phyloP scores from a whole-genome alignment of 2,329 filamentous ascomycete genomes.

The Fusarium verrucosum region DNA sequence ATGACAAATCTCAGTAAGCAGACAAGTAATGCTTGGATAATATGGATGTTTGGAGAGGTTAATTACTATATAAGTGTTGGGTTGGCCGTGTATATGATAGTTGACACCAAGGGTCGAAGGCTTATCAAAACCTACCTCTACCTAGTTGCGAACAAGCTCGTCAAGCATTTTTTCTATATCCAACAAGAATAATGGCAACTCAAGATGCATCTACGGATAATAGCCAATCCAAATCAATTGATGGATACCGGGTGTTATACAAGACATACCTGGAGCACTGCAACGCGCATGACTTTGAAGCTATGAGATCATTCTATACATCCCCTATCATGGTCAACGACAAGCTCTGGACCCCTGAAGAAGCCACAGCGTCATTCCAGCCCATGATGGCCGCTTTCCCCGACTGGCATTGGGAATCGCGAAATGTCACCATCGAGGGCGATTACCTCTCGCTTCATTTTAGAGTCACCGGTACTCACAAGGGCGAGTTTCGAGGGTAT shows the following conservation, averaged over 20 bases:
- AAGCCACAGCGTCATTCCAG: not conserved
- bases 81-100: no score
- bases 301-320: not conserved
- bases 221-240: not conserved
- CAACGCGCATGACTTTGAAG: conserved; percentile 10
- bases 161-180: no score
- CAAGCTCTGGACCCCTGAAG: not conserved
- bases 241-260: not conserved
- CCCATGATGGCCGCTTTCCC: conserved; percentile 12
- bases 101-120: not conserved
- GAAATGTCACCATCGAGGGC: not conserved
- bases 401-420: conserved; percentile 8
- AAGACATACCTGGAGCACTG: conserved; percentile 7
- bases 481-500: not conserved
- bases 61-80: not conserved
- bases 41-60: rapidly evolving
- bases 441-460: conserved; percentile 7
- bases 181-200: not conserved
- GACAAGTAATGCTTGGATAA: not conserved
- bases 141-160: not conserved
- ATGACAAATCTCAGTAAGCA: conserved; percentile 13
- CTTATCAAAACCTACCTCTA: no score
- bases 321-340: conserved; percentile 7
- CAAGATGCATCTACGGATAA: rapidly evolving
- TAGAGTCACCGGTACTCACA: conserved; percentile 1